These are phyloP conservation scores for Skeletonema marinoi DNA, from an alignment of 108 stramenopile genomes.

Conservation along the genomic window DNA sequence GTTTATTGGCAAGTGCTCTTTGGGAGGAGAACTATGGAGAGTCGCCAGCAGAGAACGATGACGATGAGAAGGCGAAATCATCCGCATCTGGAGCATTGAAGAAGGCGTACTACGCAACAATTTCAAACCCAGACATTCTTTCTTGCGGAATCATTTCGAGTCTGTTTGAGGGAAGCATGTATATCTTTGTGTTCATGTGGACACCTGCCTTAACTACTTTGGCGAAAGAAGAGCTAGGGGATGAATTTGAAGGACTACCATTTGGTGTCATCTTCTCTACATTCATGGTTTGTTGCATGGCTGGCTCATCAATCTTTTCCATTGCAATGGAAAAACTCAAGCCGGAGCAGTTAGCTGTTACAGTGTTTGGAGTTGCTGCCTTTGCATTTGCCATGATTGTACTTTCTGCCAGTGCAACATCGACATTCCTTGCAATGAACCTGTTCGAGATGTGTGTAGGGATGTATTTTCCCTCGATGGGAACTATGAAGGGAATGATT, in stretches of 20 bases:
- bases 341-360: conserved; percentile 70
- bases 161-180: conserved; percentile 93
- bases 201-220: conserved; percentile 82
- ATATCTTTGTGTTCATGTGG: conserved; percentile 98
- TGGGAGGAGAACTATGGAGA: conserved; percentile 98
- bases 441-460: conserved; percentile 97
- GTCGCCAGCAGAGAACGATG: conserved; percentile 13
- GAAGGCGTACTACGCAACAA: conserved; percentile 61
- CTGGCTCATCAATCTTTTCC: conserved; percentile 87
- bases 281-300: conserved; percentile 96
- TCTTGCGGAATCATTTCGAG: conserved; percentile 86
- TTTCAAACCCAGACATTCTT: conserved; percentile 71
- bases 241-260: conserved; percentile 63
- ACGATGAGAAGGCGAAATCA: conserved; percentile 23
- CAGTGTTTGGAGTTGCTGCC: conserved; percentile 66
- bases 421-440: conserved; percentile 86
- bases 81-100: conserved; percentile 44
- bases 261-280: conserved; percentile 94
- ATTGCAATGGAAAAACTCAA: conserved; percentile 68
- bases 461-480: conserved; percentile 95
- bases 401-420: conserved; percentile 52
- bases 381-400: conserved; percentile 69
- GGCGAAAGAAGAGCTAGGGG: conserved; percentile 50
- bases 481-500: conserved; percentile 92
- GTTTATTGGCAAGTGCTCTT: conserved; percentile 60